phyloP scores from a whole-genome alignment of 164 flowering plant genomes.

The Tetracentron sinense region DNA sequence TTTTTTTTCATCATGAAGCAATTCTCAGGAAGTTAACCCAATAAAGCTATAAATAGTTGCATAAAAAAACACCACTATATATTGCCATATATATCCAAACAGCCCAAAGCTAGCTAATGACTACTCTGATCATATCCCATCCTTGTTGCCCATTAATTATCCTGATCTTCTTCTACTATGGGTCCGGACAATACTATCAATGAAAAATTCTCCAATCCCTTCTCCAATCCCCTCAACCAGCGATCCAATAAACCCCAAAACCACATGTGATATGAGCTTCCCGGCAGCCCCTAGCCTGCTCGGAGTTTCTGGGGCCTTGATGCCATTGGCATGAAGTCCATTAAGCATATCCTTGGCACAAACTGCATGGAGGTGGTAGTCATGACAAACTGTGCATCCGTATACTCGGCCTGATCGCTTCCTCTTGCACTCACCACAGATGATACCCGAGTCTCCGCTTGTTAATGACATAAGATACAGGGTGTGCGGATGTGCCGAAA shows the following conservation, averaged over 20 bases:
- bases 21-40: too few relatives aligned
- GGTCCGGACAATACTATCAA: constrained; percentile 30
- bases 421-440: constrained; percentile 54
- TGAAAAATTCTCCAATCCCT: constrained; percentile 56
- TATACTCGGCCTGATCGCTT: constrained; percentile 53
- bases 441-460: constrained; percentile 10
- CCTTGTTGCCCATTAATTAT: neutral
- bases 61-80: too few relatives aligned
- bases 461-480: constrained; percentile 28
- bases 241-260: constrained; percentile 56
- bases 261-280: constrained; percentile 52
- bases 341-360: constrained; percentile 75
- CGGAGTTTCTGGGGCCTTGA: constrained; percentile 33
- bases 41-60: too few relatives aligned
- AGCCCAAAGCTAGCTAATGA: too few relatives aligned
- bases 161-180: constrained; percentile 8
- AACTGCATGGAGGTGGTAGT: constrained; percentile 67
- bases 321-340: constrained; percentile 50
- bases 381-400: constrained; percentile 45
- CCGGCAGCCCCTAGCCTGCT: constrained; percentile 56
- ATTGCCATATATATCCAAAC: too few relatives aligned
- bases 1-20: too few relatives aligned
- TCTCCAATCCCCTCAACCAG: constrained; percentile 74
- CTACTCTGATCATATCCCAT: too few relatives aligned
- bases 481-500: constrained; percentile 49